Conservation (phyloP, 306 rosid genomes). For the Psophocarpus tetragonolobus region DNA sequence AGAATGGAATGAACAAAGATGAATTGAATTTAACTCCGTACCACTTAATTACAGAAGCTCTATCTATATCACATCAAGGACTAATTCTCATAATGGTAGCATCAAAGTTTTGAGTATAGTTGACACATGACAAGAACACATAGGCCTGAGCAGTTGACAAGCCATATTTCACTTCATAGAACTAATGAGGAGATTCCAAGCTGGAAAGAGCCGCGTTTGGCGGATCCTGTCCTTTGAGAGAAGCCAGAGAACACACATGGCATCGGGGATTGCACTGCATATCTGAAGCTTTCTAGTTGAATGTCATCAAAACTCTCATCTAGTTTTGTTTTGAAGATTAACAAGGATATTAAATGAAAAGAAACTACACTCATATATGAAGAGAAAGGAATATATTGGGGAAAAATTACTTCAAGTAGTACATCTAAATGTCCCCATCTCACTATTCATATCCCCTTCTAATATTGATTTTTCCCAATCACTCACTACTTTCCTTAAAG, state of each 20-base stretch:
- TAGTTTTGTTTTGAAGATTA: slow-evolving; percentile 38
- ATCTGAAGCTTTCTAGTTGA: slow-evolving; percentile 42
- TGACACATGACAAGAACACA: slow-evolving; percentile 36
- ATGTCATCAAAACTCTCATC: slow-evolving; percentile 36
- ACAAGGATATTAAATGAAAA: slow-evolving; percentile 33
- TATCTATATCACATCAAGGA: slow-evolving; percentile 29
- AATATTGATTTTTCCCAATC: slow-evolving; percentile 35
- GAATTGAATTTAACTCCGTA: not conserved
- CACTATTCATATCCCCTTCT: slow-evolving; percentile 49
- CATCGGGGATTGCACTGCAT: slow-evolving; percentile 31
- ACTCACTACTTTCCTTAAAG: slow-evolving; percentile 48
- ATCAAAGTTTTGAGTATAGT: slow-evolving; percentile 25
- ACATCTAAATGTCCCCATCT: slow-evolving; percentile 59
- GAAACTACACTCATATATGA: slow-evolving; percentile 47
- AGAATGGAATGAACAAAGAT: not conserved
- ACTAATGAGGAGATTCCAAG: slow-evolving; percentile 53
- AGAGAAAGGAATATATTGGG: slow-evolving; percentile 41
- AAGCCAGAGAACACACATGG: slow-evolving; percentile 40
- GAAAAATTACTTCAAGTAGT: slow-evolving; percentile 49
- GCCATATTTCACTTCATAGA: slow-evolving; percentile 46
- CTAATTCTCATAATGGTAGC: slow-evolving; percentile 32
- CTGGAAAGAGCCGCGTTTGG: slow-evolving; percentile 75
- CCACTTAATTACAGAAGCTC: slow-evolving; percentile 7
- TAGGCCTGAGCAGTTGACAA: slow-evolving; percentile 45
- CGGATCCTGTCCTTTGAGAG: slow-evolving; percentile 78